Evolutionary conservation across 495 filamentous ascomycete genomes (phyloP), one percentile per base, ranked within the genome.

Genomic region (Penicillium fimorum): DNA sequence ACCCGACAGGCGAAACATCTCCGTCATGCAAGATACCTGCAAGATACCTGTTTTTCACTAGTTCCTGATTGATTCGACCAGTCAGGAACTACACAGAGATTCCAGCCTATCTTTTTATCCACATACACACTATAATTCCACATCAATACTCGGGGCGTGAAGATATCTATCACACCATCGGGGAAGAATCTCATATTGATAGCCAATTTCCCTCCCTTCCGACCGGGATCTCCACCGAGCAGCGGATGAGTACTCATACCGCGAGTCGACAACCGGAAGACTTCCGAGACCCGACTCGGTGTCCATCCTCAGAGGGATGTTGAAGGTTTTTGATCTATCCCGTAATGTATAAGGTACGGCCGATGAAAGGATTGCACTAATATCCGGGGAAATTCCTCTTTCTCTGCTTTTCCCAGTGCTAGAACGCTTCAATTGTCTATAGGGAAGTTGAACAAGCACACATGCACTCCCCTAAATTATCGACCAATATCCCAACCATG

Each of bases 101-200:
- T 5, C 8, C 42, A 46, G 11, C 17, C 45, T 41, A 18, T 42
- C 9, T 8, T 5, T 9, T 37, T 44, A 41, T 15, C 30, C 54
- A 50, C 29, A 27, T 56, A 8, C 27, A 44, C 43, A 25, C 9
- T 55, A 22, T 15, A n/a, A 38, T 29, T 44, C 29, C 13, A 50
- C 22, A 41, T 25, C 38, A 32, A 37, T 37, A 43, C 15, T 38
- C 25, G 22, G 27, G 27, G 12, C 20, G 7, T 25, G 33, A 29
- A 40, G 25, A 18, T n/a, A 46, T 45, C 50, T 30, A 59, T 52
- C 45, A 56, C 51, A 53, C 57, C 55, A 54, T 59, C 58, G 57
- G 55, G 22, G 55, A 57, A 43, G 52, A 61, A 63, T 60, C 35
- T 41, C 17, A 22, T 49, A 38, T 49, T 40, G 47, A 49, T 42